phyloP scores from a whole-genome alignment of 768 basidiomycete genomes.

The Xerocomellus amylosporus region DNA sequence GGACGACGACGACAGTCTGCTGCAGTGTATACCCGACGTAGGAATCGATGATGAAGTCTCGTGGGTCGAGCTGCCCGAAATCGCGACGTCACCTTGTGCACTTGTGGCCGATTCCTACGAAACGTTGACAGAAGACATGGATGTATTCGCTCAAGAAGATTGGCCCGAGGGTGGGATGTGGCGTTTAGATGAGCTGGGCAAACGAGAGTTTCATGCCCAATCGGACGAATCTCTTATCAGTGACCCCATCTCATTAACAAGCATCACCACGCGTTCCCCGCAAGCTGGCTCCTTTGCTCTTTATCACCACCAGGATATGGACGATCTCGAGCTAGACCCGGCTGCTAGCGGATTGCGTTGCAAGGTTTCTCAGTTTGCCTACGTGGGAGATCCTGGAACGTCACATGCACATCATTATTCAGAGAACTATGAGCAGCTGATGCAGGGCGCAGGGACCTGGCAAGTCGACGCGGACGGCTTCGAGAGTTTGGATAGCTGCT shows the following conservation, averaged over 20 bases:
- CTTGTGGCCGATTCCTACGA: neutral
- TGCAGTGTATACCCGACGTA: conserved; percentile 11
- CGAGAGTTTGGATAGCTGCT: conserved; percentile 6
- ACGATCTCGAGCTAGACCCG: conserved; percentile 8
- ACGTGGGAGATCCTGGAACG: conserved; percentile 20
- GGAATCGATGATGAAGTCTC: conserved; percentile 1
- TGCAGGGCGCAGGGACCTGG: neutral
- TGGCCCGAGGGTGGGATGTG: conserved; percentile 16
- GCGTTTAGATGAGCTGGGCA: conserved; percentile 3
- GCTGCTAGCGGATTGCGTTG: conserved; percentile 7
- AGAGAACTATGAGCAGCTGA: conserved; percentile 17
- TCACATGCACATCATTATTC: conserved; percentile 8
- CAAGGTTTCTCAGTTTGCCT: conserved; percentile 13
- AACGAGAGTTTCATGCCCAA: conserved; percentile 9
- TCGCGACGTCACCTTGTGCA: conserved; percentile 1
- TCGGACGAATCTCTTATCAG: conserved; percentile 29
- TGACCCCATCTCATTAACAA: conserved; percentile 13
- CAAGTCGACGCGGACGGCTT: conserved; percentile 9
- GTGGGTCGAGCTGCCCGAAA: conserved; percentile 20
- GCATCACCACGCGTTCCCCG: conserved; percentile 16
- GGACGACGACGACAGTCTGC: conserved; percentile 25
- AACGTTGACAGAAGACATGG: conserved; percentile 15
- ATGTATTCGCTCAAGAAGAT: conserved; percentile 15
- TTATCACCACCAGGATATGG: conserved; percentile 17
- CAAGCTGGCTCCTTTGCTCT: conserved; percentile 11